These are phyloP conservation scores for Umbilicaria muhlenbergii DNA, from an alignment of 495 filamentous ascomycete species.

Conservation along the genomic window DNA sequence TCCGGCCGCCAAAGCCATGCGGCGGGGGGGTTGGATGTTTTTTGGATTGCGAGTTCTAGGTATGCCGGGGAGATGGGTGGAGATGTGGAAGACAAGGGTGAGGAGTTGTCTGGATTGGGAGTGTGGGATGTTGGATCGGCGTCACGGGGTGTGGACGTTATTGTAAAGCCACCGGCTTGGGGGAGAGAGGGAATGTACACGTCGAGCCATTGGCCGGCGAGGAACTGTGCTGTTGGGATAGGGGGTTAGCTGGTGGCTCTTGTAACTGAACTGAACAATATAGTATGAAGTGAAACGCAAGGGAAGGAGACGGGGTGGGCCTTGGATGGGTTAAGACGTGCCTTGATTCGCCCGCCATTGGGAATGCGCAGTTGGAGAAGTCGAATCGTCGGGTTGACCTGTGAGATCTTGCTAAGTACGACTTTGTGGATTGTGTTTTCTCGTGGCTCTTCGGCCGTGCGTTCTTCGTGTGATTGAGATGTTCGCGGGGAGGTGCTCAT, in stretches of 20 bases:
- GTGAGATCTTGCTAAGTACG: conserved; percentile 28
- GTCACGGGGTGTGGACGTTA: conserved; percentile 12
- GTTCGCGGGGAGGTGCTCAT: too few species aligned
- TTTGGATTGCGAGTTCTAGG: conserved; percentile 62
- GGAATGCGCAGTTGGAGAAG: conserved; percentile 30
- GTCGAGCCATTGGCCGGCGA: conserved; percentile 87
- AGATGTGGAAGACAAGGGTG: neutral
- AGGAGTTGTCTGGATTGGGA: conserved; percentile 1
- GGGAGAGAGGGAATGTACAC: conserved; percentile 21
- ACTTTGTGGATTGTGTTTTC: conserved; percentile 38
- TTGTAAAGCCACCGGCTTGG: conserved; percentile 13
- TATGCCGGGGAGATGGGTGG: conserved; percentile 23
- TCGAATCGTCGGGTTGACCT: conserved; percentile 31
- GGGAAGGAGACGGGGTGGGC: neutral
- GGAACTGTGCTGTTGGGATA: conserved; percentile 34
- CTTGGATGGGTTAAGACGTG: conserved; percentile 2
- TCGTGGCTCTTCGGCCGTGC: conserved; percentile 59
- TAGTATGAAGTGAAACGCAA: conserved; percentile 5
- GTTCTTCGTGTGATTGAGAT: conserved; percentile 32
- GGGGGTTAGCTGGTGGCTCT: conserved; percentile 9
- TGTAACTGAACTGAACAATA: too few species aligned
- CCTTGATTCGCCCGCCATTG: conserved; percentile 8
- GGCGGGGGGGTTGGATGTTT: conserved; percentile 54
- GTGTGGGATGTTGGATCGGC: conserved; percentile 1
- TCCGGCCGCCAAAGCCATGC: conserved; percentile 55